These are phyloP conservation scores for Lactarius akahatsu DNA, from an alignment of 768 basidiomycete species.

Conservation along the genomic window DNA sequence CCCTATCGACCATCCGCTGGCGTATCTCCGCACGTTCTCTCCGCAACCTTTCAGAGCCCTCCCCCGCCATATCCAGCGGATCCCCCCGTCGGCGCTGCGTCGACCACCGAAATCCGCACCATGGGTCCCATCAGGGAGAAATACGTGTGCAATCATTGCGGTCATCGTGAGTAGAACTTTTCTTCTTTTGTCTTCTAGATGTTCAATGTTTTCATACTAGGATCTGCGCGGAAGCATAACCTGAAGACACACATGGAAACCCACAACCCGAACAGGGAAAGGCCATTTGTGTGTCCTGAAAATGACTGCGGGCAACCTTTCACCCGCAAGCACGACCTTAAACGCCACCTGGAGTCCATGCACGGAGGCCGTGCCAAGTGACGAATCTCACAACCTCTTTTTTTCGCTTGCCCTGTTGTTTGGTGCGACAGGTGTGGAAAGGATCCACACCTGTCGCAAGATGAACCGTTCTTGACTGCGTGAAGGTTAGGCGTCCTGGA, in stretches of 20 bases:
- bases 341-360: background rate
- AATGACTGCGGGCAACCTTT: background rate
- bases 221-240: background rate
- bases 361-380: background rate
- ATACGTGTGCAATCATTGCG: background rate
- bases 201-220: background rate
- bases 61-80: background rate
- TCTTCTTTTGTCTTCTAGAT: background rate
- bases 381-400: background rate
- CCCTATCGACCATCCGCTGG: background rate
- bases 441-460: background rate
- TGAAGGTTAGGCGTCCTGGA: background rate
- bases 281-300: background rate
- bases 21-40: background rate
- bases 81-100: background rate
- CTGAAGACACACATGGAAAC: background rate
- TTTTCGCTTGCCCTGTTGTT: background rate
- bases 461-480: background rate
- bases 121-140: background rate
- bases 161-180: background rate
- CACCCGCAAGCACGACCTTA: background rate
- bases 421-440: background rate
- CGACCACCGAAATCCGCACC: background rate
- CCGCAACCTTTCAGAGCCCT: background rate
- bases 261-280: background rate